Conservation (phyloP, 371 early-diverging fungal species). For the Rhizopus sp. region DNA sequence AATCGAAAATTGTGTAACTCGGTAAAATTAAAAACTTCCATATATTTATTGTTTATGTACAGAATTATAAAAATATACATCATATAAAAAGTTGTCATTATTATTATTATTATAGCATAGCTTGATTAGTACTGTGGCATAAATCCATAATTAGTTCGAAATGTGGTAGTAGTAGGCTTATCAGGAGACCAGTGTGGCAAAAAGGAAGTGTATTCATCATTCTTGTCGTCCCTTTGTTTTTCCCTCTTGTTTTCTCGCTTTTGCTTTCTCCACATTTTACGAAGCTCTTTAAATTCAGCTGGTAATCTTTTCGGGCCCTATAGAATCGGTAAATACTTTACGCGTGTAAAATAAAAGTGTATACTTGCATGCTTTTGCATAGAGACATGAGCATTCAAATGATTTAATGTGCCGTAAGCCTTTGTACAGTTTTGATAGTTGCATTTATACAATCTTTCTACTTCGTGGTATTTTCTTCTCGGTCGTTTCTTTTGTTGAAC, state of each 20-base stretch:
- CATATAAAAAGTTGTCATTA: no score
- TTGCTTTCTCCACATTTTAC: constrained; percentile 55
- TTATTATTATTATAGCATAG: no score
- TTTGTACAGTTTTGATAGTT: constrained; percentile 64
- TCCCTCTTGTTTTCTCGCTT: constrained; percentile 39
- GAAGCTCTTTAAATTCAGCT: constrained; percentile 67
- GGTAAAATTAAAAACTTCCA: no score
- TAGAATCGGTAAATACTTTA: not conserved
- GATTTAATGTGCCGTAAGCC: constrained; percentile 73
- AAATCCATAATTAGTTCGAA: no score
- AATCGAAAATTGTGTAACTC: no score
- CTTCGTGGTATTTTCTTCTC: constrained; percentile 71
- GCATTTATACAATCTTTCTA: constrained; percentile 71
- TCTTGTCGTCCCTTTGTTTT: no score
- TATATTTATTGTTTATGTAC: no score
- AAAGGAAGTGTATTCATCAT: no score
- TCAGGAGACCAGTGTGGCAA: no score
- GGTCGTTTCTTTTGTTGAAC: constrained; percentile 68
- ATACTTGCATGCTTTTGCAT: constrained; percentile 71
- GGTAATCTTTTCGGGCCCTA: constrained; percentile 51
- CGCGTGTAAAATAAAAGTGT: not conserved
- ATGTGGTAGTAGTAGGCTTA: no score
- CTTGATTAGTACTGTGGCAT: no score
- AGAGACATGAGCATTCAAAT: constrained; percentile 71
- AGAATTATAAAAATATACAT: no score